These are phyloP conservation scores for Aphanoascus verrucosus DNA, from an alignment of 2,329 filamentous ascomycete species.

Conservation along the genomic window DNA sequence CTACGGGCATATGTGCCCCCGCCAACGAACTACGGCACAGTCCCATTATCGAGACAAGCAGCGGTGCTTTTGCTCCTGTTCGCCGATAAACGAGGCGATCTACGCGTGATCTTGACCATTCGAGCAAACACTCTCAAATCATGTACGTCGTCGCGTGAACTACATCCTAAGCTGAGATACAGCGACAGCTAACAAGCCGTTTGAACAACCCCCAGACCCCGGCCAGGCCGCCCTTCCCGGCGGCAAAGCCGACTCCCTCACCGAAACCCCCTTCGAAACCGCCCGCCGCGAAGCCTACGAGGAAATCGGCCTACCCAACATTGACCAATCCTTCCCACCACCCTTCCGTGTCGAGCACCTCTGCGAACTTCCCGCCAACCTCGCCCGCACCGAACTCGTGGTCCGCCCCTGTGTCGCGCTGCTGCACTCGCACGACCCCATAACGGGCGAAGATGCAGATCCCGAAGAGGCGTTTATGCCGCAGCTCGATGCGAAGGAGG, in stretches of 20 bases:
- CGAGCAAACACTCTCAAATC: slow-evolving; percentile 48
- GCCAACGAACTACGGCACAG: slow-evolving; percentile 46
- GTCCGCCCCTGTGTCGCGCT: slow-evolving; percentile 70
- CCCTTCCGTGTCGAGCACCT: slow-evolving; percentile 82
- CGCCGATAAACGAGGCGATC: slow-evolving; percentile 67
- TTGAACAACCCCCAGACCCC: slow-evolving; percentile 44
- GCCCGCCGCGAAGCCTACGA: slow-evolving; percentile 83
- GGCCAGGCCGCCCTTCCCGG: slow-evolving; percentile 81
- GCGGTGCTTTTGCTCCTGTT: slow-evolving; percentile 83
- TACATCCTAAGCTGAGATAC: neutral
- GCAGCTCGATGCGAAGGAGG: slow-evolving; percentile 74
- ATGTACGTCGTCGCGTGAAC: slow-evolving; percentile 29
- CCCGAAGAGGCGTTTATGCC: slow-evolving; percentile 66
- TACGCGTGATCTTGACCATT: slow-evolving; percentile 57
- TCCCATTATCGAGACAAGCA: slow-evolving; percentile 57
- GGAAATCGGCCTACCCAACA: slow-evolving; percentile 73
- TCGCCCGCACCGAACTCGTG: slow-evolving; percentile 62
- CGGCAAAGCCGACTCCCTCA: slow-evolving; percentile 48
- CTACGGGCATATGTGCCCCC: slow-evolving; percentile 48
- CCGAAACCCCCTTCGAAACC: slow-evolving; percentile 59
- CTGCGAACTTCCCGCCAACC: slow-evolving; percentile 66
- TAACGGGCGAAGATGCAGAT: slow-evolving; percentile 35
- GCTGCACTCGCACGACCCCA: slow-evolving; percentile 52
- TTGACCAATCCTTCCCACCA: slow-evolving; percentile 56
- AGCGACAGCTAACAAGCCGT: neutral